Base-by-base conservation (phyloP, 352 stramenopile genomes). In the Pythium dissotocum region DNA sequence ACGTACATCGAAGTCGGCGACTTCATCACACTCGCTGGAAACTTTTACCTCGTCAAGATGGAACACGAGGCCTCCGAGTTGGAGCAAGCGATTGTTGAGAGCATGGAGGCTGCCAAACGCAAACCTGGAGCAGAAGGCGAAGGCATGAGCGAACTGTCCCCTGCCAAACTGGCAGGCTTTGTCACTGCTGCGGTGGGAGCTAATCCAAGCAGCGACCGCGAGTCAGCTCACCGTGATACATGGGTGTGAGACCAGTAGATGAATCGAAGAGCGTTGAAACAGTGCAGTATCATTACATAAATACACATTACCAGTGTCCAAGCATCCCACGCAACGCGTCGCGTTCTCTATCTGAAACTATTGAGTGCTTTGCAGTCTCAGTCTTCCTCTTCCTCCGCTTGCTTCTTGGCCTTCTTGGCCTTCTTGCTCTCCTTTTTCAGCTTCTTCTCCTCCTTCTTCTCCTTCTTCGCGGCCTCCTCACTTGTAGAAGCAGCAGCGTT, bases 1-100 rank as follows among this genome's bases (percentile, higher is more conserved):
- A 81, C 81, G 8, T 87, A 90, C 67, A 65, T 82, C n/a, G 76
- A 91, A 76, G 82, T 91, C 10, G 80, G 81, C n/a, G 85, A 93
- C 58, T 93, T 91, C 71, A 79, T 89, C 30, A 87, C 80, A 18
- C 72, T 75, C 46, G 68, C 68, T 26, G 79, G 83, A 52, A 84
- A 88, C 44, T 91, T 91, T n/a, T 91, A 89, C 61, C 71, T 91
- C 32, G 69, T 71, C 33, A 83, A 72, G 57, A 89, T 91, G 83
- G 79, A 91, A 61, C 77, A 79, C 42, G 83, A 91, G 53, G 71
- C 77, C 1, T 72, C 72, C 1, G 80, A 87, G 67, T 70, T 72
- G 28, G 69, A 74, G 44, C 71, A 74, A 13, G 62, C 49, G n/a
- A 77, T 80, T 12, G 30, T 78, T 32, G 74, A 79, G 6, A 77